Evolutionary conservation across 257 asterid species (phyloP), one percentile per base, ranked within the genome.

Genomic region (Solanum arcanum): DNA sequence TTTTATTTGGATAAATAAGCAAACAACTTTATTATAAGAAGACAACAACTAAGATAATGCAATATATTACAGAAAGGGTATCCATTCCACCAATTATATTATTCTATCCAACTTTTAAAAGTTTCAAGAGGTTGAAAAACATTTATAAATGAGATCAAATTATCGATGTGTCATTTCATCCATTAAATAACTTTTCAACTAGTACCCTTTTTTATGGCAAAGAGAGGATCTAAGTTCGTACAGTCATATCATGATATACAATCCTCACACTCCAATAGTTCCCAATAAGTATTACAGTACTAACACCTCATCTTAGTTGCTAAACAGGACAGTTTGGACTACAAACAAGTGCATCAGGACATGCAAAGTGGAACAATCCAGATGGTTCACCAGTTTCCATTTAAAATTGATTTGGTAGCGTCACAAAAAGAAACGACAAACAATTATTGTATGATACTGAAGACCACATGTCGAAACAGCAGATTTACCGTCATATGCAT

Each of bases 401-500:
- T 52, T 31, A 81, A 81, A 81, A 81, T 49, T 29, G 85, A 29
- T 49, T 31, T 47, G 85, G 85, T 33, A 81, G 31, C 12, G 9
- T 31, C 44, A 81, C 20, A 18, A 49, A 31, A 15, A 78, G 41
- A 78, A 25, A 78, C 16, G 2, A 81, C 29, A 81, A 49, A 47
- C 74, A 73, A 70, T 73, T 39, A 42, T 44, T 13, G 47, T 15
- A 69, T 33, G 77, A 62, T 52, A 66, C 42, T 42, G 87, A 68
- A 69, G 62, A 16, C 68, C 68, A 44, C 46, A 52, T 37, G 44
- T 59, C n/a, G 52, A 68, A 86, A 86, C n/a, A 25, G 68, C 74
- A 83, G 77, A 70, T 82, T 92, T 93, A 97, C 99, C 98, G 89
- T 95, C 99, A 92, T 94, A 97, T 78, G 99, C 98, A 90, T 97